Conservation (phyloP, 2,329 filamentous ascomycete genomes). For the Lachnellula arida region DNA sequence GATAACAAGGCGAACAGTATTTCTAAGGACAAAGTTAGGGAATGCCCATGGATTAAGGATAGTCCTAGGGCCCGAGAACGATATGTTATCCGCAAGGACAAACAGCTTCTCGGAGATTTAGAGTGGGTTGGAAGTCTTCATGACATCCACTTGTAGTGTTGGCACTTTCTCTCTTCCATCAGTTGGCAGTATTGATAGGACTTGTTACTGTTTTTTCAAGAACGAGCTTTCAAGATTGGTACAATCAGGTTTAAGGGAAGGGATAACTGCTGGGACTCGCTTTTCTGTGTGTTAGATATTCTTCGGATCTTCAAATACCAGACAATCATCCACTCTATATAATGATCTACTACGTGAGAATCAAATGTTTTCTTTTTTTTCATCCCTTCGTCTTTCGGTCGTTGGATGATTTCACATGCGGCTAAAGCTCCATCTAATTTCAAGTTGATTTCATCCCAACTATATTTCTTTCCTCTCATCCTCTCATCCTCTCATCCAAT, state of each 20-base stretch:
- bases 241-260: conserved; percentile 5
- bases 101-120: conserved; percentile 59
- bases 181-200: conserved; percentile 2
- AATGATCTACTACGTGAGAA: neutral
- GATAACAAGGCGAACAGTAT: conserved; percentile 29
- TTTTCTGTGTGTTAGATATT: conserved; percentile 35
- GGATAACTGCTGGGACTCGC: conserved; percentile 29
- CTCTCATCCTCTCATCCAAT: neutral
- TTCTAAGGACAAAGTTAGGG: conserved; percentile 36
- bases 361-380: too few species aligned
- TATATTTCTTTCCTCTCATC: neutral
- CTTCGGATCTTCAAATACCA: conserved; percentile 30
- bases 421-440: neutral
- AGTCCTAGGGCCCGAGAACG: conserved; percentile 45
- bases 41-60: conserved; percentile 45
- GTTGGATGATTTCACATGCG: too few species aligned
- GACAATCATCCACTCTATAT: conserved; percentile 35
- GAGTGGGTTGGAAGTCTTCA: conserved; percentile 96
- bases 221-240: neutral
- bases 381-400: too few species aligned
- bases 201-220: conserved; percentile 1
- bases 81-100: conserved; percentile 50
- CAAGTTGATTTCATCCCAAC: neutral
- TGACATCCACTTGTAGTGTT: conserved; percentile 52
- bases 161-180: conserved; percentile 12